Evolutionary conservation across 768 basidiomycete genomes (phyloP), one percentile per base, ranked within the genome.

Genomic region (Coprinopsis cinerea): DNA sequence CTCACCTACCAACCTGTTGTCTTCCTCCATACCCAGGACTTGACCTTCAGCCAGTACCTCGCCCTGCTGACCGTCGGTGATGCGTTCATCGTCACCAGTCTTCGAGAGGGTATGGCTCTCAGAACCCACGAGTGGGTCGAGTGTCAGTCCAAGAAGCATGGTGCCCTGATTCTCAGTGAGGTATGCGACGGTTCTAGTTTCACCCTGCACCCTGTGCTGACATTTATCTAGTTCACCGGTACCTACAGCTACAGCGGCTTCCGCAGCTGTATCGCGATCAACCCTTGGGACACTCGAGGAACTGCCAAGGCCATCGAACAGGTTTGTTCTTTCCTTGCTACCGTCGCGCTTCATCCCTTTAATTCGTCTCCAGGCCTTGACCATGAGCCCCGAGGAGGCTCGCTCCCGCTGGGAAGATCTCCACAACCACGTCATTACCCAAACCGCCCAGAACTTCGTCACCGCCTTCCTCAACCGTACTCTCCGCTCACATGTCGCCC

Each of bases 101-200:
- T 93, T 64, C 73, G 91, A 2, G 91, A 93, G 64, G 91, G 91
- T 0, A 92, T 93, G 91, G 89, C 89, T 9, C 66, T 92, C 44
- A 72, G 85, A 40, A 83, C 84, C 1, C 88, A 90, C 60, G 88
- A 91, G 62, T 91, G 80, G 59, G 88, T 93, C 10, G 87, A 89
- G 63, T 92, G 88, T 58, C 91, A 92, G 62, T 84, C 88, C 58
- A 81, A 68, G 14, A 66, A 74, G 45, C 74, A 78, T 53, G 69
- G 88, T 46, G 84, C 87, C 0, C 75, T 92, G 25, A 82, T 92
- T 53, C 62, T 92, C 52, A 89, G 86, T 59, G 89, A 91, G 73
- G 85, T 85, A 40, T 5, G 75, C 64, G 18, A 35, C 41, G 17
- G 27, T 6, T 43, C 44, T 30, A 11, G 13, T 28, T 13, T 34